These are phyloP conservation scores for Inosperma sp. DNA, from an alignment of 768 basidiomycete genomes.

Conservation along the genomic window DNA sequence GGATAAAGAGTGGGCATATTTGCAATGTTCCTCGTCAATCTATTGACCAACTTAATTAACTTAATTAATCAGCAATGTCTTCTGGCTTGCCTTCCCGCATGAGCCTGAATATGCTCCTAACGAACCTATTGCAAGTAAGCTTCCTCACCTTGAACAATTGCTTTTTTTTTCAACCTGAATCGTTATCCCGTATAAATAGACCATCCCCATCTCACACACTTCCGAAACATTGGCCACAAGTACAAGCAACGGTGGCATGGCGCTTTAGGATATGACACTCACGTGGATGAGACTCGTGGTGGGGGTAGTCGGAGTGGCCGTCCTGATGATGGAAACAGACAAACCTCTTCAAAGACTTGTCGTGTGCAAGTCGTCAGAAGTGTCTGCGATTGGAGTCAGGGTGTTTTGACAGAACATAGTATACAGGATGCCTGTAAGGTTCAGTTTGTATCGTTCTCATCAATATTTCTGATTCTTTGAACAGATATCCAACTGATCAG, in stretches of 20 bases:
- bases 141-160: background rate
- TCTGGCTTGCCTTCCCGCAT: conserved; percentile 80
- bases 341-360: conserved; percentile 48
- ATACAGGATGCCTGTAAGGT: conserved; percentile 90
- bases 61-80: conserved; percentile 38
- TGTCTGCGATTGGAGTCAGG: conserved; percentile 92
- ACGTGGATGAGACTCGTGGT: conserved; percentile 36
- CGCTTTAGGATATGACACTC: conserved; percentile 30
- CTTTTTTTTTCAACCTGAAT: background rate
- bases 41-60: conserved; percentile 5
- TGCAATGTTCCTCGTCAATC: background rate
- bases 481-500: conserved; percentile 74
- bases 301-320: background rate
- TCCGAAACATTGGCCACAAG: conserved; percentile 49
- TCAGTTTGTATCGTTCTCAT: background rate
- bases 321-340: too few relatives aligned
- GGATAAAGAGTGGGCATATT: conserved; percentile 42
- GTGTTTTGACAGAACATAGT: conserved; percentile 82
- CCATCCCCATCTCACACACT: conserved; percentile 67
- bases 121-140: conserved; percentile 58
- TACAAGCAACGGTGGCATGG: conserved; percentile 68
- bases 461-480: background rate
- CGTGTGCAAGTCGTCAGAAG: conserved; percentile 80
- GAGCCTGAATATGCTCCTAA: conserved; percentile 54
- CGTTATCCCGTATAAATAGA: conserved; percentile 21